Evolutionary conservation across 2,329 filamentous ascomycete species (phyloP).

Genomic region (Trichoderma citrinoviride): DNA sequence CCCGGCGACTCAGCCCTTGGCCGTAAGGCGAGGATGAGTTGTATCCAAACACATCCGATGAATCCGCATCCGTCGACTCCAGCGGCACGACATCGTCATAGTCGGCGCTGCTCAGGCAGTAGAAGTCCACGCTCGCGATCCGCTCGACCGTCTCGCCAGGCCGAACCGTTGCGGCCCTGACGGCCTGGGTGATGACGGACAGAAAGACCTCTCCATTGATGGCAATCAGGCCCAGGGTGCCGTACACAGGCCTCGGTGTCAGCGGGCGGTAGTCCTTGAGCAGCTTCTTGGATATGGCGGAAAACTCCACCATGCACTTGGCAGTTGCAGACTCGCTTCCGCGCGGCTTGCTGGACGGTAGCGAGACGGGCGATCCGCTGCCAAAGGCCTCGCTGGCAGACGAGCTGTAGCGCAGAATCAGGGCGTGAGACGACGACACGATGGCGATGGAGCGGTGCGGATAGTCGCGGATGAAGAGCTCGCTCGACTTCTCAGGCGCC

Average conservation of each 20-base stretch:
- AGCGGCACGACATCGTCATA: constrained; percentile 73
- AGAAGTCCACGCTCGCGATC: constrained; percentile 85
- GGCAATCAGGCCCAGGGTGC: constrained; percentile 84
- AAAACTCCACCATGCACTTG: constrained; percentile 87
- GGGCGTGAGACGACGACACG: constrained; percentile 71
- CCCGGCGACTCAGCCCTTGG: constrained; percentile 58
- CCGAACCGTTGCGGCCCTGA: constrained; percentile 74
- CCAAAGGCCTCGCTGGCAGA: constrained; percentile 58
- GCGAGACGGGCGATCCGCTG: constrained; percentile 58
- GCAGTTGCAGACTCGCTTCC: constrained; percentile 47
- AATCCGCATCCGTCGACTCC: constrained; percentile 51
- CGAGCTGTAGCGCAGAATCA: constrained; percentile 79
- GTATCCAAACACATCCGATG: constrained; percentile 49
- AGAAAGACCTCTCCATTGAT: constrained; percentile 84
- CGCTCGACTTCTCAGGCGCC: constrained; percentile 62
- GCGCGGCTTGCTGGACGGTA: constrained; percentile 47
- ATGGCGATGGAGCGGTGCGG: constrained; percentile 86
- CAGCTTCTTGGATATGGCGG: constrained; percentile 60
- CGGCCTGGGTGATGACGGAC: constrained; percentile 79
- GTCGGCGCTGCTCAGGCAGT: constrained; percentile 81
- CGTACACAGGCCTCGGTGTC: constrained; percentile 71
- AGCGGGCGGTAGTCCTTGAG: constrained; percentile 75
- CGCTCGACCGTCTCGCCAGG: constrained; percentile 87
- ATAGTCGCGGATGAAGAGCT: constrained; percentile 80
- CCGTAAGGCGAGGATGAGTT: constrained; percentile 42